phyloP scores from a whole-genome alignment of 108 stramenopile species.

The Cyclotella kingstonii region DNA sequence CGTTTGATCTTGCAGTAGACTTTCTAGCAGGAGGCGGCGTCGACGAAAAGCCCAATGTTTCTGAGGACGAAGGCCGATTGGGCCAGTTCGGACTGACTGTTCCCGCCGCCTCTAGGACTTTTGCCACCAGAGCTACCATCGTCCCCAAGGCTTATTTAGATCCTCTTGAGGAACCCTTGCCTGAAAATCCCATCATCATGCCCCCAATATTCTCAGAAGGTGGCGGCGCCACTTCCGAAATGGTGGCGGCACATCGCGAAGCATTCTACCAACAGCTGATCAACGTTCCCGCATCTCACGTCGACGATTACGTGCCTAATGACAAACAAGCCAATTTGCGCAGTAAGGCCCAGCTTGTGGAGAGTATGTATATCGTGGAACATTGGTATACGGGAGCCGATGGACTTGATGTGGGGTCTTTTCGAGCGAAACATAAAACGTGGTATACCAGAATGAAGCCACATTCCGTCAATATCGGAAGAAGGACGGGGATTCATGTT shows the following conservation, averaged over 20 bases:
- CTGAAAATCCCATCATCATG: conserved; percentile 21
- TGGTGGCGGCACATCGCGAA: conserved; percentile 8
- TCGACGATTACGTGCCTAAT: conserved; percentile 11
- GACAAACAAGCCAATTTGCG: conserved; percentile 12
- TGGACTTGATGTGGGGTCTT: conserved; percentile 13
- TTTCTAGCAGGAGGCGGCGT: conserved; percentile 18
- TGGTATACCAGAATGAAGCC: conserved; percentile 37
- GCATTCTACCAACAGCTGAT: conserved; percentile 12
- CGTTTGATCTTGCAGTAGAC: conserved; percentile 1
- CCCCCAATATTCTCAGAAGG: conserved; percentile 14
- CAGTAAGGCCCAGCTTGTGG: conserved; percentile 14
- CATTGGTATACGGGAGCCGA: conserved; percentile 31
- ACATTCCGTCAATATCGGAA: conserved; percentile 2
- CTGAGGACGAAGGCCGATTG: background rate
- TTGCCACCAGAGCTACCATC: background rate
- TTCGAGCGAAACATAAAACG: conserved; percentile 24
- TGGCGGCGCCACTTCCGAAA: background rate
- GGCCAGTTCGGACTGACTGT: background rate
- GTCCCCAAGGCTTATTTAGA: background rate
- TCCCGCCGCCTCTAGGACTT: background rate
- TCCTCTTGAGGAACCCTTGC: conserved; percentile 2
- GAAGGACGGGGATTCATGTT: conserved; percentile 29
- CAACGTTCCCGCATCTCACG: conserved; percentile 1
- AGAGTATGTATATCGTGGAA: conserved; percentile 14
- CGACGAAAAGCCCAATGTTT: background rate